Evolutionary conservation across 2,329 filamentous ascomycete genomes (phyloP).

Genomic region (Arthrocladium fulminans): DNA sequence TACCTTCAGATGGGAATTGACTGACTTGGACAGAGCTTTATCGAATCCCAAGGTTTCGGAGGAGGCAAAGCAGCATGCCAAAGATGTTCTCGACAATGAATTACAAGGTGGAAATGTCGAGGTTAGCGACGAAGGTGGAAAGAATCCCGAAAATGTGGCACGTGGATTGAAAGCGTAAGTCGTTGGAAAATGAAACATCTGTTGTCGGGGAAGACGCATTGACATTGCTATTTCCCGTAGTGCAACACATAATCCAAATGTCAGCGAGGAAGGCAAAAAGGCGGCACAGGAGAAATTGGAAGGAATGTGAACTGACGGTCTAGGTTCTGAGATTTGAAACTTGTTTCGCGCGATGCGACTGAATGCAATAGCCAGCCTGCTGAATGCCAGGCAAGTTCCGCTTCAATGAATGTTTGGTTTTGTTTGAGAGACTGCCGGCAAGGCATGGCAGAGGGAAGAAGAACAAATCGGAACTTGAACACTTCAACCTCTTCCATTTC

Average conservation of each 20-base stretch:
- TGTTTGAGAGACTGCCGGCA: too few species aligned
- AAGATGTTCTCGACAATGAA: slow-evolving; percentile 22
- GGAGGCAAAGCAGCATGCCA: slow-evolving; percentile 23
- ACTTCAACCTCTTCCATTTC: slow-evolving; percentile 1
- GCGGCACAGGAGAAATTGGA: slow-evolving; percentile 18
- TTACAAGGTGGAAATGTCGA: slow-evolving; percentile 11
- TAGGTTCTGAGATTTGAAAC: too few species aligned
- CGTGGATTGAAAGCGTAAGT: slow-evolving; percentile 21
- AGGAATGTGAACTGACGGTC: slow-evolving; percentile 14
- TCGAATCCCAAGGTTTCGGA: slow-evolving; percentile 22
- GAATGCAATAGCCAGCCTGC: too few species aligned
- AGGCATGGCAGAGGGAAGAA: too few species aligned
- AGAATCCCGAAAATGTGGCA: slow-evolving; percentile 14
- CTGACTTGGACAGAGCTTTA: slow-evolving; percentile 8
- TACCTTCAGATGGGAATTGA: neutral
- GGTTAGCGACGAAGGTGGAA: slow-evolving; percentile 7
- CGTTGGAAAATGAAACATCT: neutral
- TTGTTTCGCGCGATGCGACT: too few species aligned
- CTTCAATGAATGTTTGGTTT: too few species aligned
- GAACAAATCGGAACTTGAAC: too few species aligned
- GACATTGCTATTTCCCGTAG: slow-evolving; percentile 9
- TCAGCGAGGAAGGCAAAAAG: slow-evolving; percentile 17
- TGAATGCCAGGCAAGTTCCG: too few species aligned
- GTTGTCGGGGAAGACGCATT: neutral
- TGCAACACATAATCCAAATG: slow-evolving; percentile 16